Evolutionary conservation across 2,329 filamentous ascomycete species (phyloP), one percentile per base, ranked within the genome.

Genomic region (Teratosphaeria destructans): DNA sequence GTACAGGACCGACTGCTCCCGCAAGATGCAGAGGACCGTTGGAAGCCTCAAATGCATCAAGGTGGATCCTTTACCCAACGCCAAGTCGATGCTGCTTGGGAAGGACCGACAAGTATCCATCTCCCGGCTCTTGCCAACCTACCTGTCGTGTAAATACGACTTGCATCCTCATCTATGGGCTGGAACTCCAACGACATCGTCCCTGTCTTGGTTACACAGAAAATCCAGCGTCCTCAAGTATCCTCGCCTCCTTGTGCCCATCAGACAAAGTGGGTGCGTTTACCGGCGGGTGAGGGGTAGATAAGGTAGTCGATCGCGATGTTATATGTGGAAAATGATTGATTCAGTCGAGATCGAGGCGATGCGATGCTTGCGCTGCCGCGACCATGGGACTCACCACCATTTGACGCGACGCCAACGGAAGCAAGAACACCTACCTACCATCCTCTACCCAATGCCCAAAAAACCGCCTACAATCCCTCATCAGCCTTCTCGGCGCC

Each of bases 401-500:
- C 37, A 39, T 39, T 2, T 23, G 23, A 23, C 37, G 37, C 37
- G 12, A 39, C 10, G 5, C 29, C 4, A 7, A 6, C 1, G 37
- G 11, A 6, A 39, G 19, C 10, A 19, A 23, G 43, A 3, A 5
- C 16, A 10, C 8, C 10, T 49, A 49, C 10, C n/a, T 49, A 6
- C 43, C 43, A 49, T 49, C 43, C 27, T 54, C 53, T 11, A 54
- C 52, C 29, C 52, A 32, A 59, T 59, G 55, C 23, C 60, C 59
- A 61, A 69, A 70, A 58, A 69, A 69, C 66, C 58, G 72, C 67
- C 62, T 71, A 60, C 53, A 66, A 62, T 63, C 62, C 43, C 66
- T 63, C 58, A 70, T 64, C 57, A 76, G 56, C 55, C 70, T 66
- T 54, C 68, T 64, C 14, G 75, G 75, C 8, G 71, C 73, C 59